Conservation (phyloP, 2,329 filamentous ascomycete genomes). For the Chaetomium strumarium region DNA sequence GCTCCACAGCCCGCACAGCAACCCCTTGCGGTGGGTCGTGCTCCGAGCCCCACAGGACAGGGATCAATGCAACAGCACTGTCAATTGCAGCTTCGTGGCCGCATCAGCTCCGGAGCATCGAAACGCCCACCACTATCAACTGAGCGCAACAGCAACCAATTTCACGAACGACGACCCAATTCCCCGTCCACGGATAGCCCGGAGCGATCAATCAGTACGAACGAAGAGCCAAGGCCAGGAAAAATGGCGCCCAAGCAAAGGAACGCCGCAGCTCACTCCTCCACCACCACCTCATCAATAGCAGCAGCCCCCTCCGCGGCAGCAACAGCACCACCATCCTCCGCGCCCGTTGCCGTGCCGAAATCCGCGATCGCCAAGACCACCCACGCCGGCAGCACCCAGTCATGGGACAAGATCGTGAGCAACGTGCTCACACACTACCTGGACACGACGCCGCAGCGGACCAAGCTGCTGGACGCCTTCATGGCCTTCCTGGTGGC, state of each 20-base stretch:
- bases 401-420: constrained; percentile 54
- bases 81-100: constrained; percentile 29
- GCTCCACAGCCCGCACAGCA: too few relatives aligned
- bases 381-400: constrained; percentile 13
- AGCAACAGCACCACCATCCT: background rate
- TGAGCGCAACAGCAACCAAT: constrained; percentile 1
- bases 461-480: constrained; percentile 83
- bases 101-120: constrained; percentile 13
- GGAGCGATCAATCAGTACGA: background rate
- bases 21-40: too few relatives aligned
- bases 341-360: constrained; percentile 17
- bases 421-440: constrained; percentile 73
- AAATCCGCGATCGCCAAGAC: constrained; percentile 8
- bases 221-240: background rate
- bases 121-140: background rate
- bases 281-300: constrained; percentile 3
- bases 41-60: constrained; percentile 2
- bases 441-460: constrained; percentile 72
- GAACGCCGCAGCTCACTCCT: constrained; percentile 8
- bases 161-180: background rate
- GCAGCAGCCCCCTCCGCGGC: constrained; percentile 3
- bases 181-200: background rate
- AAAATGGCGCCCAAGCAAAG: constrained; percentile 43
- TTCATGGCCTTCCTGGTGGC: constrained; percentile 85
- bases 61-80: constrained; percentile 14